phyloP scores from a whole-genome alignment of 441 rosid species.

The Melastoma candidum region DNA sequence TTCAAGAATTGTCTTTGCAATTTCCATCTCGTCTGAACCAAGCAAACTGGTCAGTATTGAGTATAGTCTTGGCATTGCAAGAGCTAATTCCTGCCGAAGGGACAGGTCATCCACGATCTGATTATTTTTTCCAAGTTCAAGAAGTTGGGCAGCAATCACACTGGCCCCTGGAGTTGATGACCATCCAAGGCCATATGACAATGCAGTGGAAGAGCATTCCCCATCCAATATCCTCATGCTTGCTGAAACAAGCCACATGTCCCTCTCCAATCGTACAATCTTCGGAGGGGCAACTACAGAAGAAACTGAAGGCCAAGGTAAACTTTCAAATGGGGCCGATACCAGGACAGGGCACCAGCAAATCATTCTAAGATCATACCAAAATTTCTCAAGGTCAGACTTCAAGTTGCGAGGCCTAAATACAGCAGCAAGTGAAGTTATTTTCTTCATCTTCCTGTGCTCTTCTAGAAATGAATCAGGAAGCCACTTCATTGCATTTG shows the following conservation, averaged over 20 bases:
- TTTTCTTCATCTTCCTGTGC: constrained; percentile 61
- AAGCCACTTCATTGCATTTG: constrained; percentile 86
- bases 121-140: constrained; percentile 97
- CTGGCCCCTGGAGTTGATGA: constrained; percentile 91
- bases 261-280: constrained; percentile 78
- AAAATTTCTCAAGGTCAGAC: constrained; percentile 77
- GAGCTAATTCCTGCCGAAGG: constrained; percentile 80
- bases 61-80: constrained; percentile 91
- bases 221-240: constrained; percentile 97
- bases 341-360: constrained; percentile 98
- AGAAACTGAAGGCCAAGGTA: constrained; percentile 92
- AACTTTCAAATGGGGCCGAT: constrained; percentile 67
- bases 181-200: constrained; percentile 93
- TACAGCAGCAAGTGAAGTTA: constrained; percentile 62
- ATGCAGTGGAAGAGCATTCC: constrained; percentile 91
- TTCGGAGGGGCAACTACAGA: constrained; percentile 95
- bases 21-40: constrained; percentile 97
- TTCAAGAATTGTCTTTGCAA: constrained; percentile 96
- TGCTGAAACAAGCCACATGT: constrained; percentile 96
- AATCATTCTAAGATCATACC: constrained; percentile 82
- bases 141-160: constrained; percentile 95
- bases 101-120: constrained; percentile 70
- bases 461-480: constrained; percentile 57
- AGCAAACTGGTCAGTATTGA: constrained; percentile 62
- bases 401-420: constrained; percentile 72